Conservation (phyloP, 73 alveolate genomes). For the Paramecium sonneborni region DNA sequence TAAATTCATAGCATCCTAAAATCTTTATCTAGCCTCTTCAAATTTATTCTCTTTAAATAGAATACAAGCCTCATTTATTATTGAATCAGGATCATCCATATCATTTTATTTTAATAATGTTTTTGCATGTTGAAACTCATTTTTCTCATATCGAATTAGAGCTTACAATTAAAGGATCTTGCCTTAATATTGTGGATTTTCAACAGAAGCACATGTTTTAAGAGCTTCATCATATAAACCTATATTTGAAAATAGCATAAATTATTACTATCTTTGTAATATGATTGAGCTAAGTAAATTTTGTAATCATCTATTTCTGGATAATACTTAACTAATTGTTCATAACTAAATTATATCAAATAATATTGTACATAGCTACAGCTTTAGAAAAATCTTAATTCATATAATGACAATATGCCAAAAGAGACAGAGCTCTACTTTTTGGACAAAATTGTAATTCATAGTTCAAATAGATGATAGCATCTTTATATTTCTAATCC, state of each 20-base stretch:
- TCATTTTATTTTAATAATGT: conserved; percentile 78
- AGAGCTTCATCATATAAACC: conserved; percentile 84
- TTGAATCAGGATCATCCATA: conserved; percentile 84
- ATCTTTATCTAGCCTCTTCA: conserved; percentile 94
- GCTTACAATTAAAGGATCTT: conserved; percentile 79
- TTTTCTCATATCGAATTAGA: conserved; percentile 88
- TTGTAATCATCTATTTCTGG: conserved; percentile 74
- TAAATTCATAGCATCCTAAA: conserved; percentile 92
- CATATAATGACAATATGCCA: conserved; percentile 73
- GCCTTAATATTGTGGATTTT: conserved; percentile 75
- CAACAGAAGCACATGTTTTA: conserved; percentile 79
- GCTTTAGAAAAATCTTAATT: conserved; percentile 69
- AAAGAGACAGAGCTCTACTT: conserved; percentile 72
- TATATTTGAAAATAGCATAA: conserved; percentile 13
- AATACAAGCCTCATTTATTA: conserved; percentile 89
- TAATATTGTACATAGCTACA: conserved; percentile 63
- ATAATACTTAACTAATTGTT: conserved; percentile 69
- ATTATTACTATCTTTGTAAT: conserved; percentile 66
- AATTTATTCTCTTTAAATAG: conserved; percentile 91
- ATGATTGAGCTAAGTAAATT: conserved; percentile 70
- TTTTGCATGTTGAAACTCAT: conserved; percentile 90
- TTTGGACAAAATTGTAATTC: conserved; percentile 71
- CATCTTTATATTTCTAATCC: conserved; percentile 71
- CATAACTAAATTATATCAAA: conserved; percentile 36
- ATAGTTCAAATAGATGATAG: conserved; percentile 68